A percentile compares a stretch with the other conserved stretches of the same genome.
phyloP scores from a whole-genome alignment of 73 alveolate species.

The Tetrahymena borealis region DNA sequence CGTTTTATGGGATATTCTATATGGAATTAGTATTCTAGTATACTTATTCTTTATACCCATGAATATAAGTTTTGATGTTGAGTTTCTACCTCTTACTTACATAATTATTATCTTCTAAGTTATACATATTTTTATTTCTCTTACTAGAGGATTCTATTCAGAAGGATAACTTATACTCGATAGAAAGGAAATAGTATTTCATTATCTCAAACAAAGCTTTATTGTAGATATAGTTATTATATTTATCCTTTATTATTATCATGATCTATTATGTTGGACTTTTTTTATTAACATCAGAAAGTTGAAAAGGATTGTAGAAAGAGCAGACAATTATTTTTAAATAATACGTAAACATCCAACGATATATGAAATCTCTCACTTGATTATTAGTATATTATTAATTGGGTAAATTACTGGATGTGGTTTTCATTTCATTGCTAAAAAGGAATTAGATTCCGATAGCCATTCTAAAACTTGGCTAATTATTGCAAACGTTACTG shows the following conservation, averaged over 20 bases:
- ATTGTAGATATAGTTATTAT: background rate
- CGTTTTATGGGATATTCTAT: background rate
- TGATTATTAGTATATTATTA: background rate
- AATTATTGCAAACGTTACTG: background rate
- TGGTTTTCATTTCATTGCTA: background rate
- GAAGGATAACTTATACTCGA: background rate
- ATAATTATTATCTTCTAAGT: background rate
- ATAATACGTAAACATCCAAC: background rate
- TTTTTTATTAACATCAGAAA: background rate
- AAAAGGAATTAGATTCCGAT: background rate
- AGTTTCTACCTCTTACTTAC: background rate
- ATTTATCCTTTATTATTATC: background rate
- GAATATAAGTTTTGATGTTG: background rate
- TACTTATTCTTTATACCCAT: background rate
- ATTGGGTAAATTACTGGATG: background rate
- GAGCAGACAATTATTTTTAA: background rate
- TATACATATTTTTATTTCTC: background rate
- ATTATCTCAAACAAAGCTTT: background rate
- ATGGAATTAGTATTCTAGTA: background rate
- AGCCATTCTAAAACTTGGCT: background rate
- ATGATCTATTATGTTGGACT: background rate
- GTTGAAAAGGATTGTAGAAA: background rate
- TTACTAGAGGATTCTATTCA: background rate
- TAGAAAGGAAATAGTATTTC: background rate
- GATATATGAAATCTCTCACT: background rate